Conservation (phyloP, 2,329 filamentous ascomycete genomes). For the Clonostachys rhizophaga region DNA sequence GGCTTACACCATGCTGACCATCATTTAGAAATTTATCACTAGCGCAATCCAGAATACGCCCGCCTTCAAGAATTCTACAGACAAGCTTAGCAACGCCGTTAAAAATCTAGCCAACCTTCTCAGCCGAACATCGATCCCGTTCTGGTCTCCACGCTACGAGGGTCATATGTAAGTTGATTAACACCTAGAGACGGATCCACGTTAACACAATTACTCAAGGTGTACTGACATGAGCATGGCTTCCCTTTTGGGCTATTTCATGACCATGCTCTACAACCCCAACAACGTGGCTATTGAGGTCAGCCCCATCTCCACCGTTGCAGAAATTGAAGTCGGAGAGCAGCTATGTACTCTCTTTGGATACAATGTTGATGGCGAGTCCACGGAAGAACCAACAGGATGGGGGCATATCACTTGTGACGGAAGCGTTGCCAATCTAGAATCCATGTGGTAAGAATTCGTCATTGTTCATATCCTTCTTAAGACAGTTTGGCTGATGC, state of each 20-base stretch:
- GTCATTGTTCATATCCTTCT: too few relatives aligned
- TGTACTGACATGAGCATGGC: conserved; percentile 34
- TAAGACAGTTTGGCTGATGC: too few relatives aligned
- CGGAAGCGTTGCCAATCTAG: conserved; percentile 40
- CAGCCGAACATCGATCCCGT: conserved; percentile 36
- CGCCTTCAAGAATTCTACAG: conserved; percentile 22
- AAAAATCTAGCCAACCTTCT: conserved; percentile 26
- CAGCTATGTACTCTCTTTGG: conserved; percentile 39
- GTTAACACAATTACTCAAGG: conserved; percentile 3
- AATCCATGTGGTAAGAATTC: conserved; percentile 27
- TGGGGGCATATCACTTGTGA: conserved; percentile 42
- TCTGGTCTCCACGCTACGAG: conserved; percentile 39
- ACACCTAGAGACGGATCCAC: too few relatives aligned
- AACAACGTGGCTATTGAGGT: conserved; percentile 42
- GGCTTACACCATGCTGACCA: not conserved
- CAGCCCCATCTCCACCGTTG: conserved; percentile 35
- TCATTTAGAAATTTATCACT: conserved; percentile 25
- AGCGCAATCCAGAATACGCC: conserved; percentile 21
- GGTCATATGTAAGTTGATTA: conserved; percentile 34
- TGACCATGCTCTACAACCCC: conserved; percentile 44
- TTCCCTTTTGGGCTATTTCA: conserved; percentile 36
- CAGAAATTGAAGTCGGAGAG: conserved; percentile 36
- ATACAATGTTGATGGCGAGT: conserved; percentile 25
- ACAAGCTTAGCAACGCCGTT: conserved; percentile 25
- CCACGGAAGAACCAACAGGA: conserved; percentile 14